These are phyloP conservation scores for Penicillium herquei DNA, from an alignment of 495 filamentous ascomycete genomes.

Conservation along the genomic window DNA sequence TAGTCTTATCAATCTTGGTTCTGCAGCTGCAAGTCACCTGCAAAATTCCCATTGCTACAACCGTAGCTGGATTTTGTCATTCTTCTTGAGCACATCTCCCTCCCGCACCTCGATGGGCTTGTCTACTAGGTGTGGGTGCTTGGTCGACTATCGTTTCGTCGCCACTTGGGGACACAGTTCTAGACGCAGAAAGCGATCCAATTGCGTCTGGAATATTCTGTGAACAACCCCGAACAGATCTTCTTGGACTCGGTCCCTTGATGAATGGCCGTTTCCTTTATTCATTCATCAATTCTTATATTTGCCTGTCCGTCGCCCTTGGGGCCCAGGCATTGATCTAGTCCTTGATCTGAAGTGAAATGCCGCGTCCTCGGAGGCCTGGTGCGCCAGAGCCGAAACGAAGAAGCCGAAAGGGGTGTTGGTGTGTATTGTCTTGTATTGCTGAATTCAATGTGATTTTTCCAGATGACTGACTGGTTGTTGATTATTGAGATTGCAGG, in stretches of 20 bases:
- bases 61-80: constrained; percentile 11
- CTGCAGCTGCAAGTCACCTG: constrained; percentile 4
- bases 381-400: constrained; percentile 66
- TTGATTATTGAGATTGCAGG: constrained; percentile 38
- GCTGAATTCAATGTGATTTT: background rate
- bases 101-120: constrained; percentile 44
- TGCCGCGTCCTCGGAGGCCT: constrained; percentile 67
- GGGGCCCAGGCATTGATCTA: background rate
- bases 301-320: background rate
- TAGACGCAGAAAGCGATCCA: constrained; percentile 29
- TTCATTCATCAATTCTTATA: background rate
- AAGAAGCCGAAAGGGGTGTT: constrained; percentile 81
- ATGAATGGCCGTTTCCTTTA: background rate
- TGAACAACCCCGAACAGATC: constrained; percentile 9
- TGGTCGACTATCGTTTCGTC: constrained; percentile 45
- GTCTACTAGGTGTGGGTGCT: constrained; percentile 40
- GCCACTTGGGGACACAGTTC: constrained; percentile 39
- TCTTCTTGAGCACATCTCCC: constrained; percentile 26
- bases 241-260: background rate
- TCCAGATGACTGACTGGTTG: background rate
- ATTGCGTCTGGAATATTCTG: constrained; percentile 14
- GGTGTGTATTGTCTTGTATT: constrained; percentile 50
- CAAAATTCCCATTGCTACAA: constrained; percentile 14
- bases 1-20: constrained; percentile 7
- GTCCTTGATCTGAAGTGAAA: constrained; percentile 28